Evolutionary conservation across 78 protist genomes (phyloP).

Genomic region (Isochrysis galbana): DNA sequence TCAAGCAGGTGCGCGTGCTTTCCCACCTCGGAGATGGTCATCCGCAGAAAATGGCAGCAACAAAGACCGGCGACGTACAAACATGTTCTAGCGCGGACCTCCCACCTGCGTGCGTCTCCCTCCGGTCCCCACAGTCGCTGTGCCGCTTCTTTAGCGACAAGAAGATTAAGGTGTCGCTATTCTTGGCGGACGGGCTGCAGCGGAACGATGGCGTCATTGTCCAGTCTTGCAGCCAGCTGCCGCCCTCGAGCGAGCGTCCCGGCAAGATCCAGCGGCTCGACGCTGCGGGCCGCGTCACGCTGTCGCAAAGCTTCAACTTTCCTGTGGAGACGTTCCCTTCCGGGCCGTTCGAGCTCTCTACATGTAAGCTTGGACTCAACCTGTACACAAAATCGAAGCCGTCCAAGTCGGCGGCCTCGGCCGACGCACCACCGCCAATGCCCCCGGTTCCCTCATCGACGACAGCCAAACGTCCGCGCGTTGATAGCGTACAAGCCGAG

Average conservation of each 20-base stretch:
- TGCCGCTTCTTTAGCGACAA: constrained; percentile 32
- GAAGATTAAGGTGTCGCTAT: constrained; percentile 47
- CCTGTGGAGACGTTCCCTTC: background rate
- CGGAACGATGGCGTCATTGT: background rate
- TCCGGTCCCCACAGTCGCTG: constrained; percentile 3
- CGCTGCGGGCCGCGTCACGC: background rate
- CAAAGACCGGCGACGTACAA: too few species aligned
- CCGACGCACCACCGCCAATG: background rate
- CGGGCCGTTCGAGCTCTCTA: too few species aligned
- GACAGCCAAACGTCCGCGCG: background rate
- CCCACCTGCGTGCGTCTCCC: background rate
- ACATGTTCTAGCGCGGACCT: too few species aligned
- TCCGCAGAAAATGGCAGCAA: too few species aligned
- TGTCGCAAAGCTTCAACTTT: background rate
- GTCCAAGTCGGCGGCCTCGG: background rate
- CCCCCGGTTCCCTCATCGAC: background rate
- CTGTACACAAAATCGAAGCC: background rate
- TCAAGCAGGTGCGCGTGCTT: background rate
- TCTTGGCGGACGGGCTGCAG: constrained; percentile 50
- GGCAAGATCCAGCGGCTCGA: background rate
- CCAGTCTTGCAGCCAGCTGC: background rate
- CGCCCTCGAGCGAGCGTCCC: background rate
- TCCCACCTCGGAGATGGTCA: background rate
- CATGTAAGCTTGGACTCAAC: background rate
- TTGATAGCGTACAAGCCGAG: background rate